Evolutionary conservation across 1,139 yeast genomes (phyloP).

Genomic region (Kazachstania sp.): DNA sequence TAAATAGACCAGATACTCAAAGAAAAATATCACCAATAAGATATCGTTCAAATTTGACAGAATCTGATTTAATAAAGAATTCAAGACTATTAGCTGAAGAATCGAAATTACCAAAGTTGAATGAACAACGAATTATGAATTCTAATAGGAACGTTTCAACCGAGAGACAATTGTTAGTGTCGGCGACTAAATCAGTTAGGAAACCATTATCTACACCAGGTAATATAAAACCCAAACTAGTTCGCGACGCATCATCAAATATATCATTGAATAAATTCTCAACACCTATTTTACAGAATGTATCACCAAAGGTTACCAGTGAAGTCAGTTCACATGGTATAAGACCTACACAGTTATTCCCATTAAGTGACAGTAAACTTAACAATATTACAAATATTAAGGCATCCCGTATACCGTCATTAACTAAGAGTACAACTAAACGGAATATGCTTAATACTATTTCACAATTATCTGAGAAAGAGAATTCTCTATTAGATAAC

Average conservation of each 20-base stretch:
- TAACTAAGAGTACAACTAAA: conserved; percentile 4
- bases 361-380: conserved; percentile 17
- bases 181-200: conserved; percentile 8
- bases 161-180: conserved; percentile 1
- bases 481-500: not conserved
- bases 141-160: not conserved
- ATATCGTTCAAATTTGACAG: not conserved
- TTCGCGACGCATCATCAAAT: conserved; percentile 3
- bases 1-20: not conserved
- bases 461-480: not conserved
- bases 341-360: conserved; percentile 20
- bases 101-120: not conserved
- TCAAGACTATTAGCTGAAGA: not conserved
- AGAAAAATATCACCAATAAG: conserved; percentile 1
- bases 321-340: conserved; percentile 3
- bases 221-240: not conserved
- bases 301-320: not conserved
- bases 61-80: not conserved
- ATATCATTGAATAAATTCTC: conserved; percentile 1
- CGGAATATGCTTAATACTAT: conserved; percentile 1
- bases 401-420: not conserved
- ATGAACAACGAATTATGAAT: conserved; percentile 5
- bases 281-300: conserved; percentile 2
- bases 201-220: not conserved
- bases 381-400: conserved; percentile 8